Evolutionary conservation across 2,329 filamentous ascomycete species (phyloP).

Genomic region (Monilinia polystroma): DNA sequence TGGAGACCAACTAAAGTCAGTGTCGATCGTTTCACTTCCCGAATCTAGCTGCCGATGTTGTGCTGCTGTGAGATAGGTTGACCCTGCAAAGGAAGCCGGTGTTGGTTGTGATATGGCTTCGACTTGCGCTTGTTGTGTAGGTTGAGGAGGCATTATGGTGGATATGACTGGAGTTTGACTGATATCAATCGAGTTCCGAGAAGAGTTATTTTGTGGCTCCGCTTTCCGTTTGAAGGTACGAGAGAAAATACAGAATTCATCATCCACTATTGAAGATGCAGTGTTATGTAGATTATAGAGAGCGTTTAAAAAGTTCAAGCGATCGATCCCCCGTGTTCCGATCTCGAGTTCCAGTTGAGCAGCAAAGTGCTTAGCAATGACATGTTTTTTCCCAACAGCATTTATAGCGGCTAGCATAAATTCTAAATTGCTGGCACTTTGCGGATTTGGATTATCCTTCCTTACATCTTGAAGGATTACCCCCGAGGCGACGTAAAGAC

Average conservation of each 20-base stretch:
- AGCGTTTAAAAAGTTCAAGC: background rate
- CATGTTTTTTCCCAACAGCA: conserved; percentile 68
- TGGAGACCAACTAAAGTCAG: conserved; percentile 1
- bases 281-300: background rate
- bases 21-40: conserved; percentile 19
- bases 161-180: background rate
- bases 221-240: background rate
- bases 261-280: background rate
- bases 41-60: background rate
- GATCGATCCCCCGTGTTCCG: conserved; percentile 43
- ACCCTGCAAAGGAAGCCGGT: too few relatives aligned
- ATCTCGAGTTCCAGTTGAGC: conserved; percentile 83
- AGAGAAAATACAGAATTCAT: background rate
- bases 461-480: conserved; percentile 80
- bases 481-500: conserved; percentile 79
- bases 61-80: background rate
- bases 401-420: conserved; percentile 79
- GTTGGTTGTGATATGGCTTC: background rate
- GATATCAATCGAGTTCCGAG: conserved; percentile 3
- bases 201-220: background rate
- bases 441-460: conserved; percentile 26
- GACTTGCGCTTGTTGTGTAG: background rate
- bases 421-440: conserved; percentile 55
- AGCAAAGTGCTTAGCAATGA: conserved; percentile 80
- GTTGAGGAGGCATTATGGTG: background rate